phyloP scores from a whole-genome alignment of 805 yeast species.

The Babjeviella inositovora region DNA sequence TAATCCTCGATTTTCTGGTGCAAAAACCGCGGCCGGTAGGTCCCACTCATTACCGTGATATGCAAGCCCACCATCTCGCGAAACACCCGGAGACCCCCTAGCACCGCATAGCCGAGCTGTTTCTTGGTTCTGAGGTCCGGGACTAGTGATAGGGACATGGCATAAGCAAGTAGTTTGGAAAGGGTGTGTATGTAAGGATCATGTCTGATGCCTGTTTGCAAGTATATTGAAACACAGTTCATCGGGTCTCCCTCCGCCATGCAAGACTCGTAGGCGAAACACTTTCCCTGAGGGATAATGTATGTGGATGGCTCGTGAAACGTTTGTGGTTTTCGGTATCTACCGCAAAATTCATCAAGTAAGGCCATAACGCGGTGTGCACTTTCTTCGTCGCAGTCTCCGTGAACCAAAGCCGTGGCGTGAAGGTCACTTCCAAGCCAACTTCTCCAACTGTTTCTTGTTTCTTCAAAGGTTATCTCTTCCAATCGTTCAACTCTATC shows the following conservation, averaged over 20 bases:
- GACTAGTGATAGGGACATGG: conserved; percentile 24
- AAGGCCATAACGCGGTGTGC: conserved; percentile 4
- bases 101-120: conserved; percentile 46
- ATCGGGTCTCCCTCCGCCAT: conserved; percentile 30
- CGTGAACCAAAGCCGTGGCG: conserved; percentile 30
- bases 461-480: conserved; percentile 17
- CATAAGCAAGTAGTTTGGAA: conserved; percentile 26
- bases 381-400: conserved; percentile 16
- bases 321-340: no score
- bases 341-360: no score
- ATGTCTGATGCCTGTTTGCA: conserved; percentile 37
- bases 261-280: conserved; percentile 12
- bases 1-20: conserved; percentile 30
- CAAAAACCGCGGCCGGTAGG: conserved; percentile 19
- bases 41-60: conserved; percentile 37
- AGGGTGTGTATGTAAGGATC: conserved; percentile 16
- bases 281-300: conserved; percentile 15
- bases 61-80: conserved; percentile 42
- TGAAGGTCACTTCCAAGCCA: conserved; percentile 13
- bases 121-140: conserved; percentile 34
- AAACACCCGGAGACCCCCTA: conserved; percentile 37
- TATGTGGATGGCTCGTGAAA: conserved; percentile 18
- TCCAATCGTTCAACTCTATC: conserved; percentile 42
- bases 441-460: conserved; percentile 10
- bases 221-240: conserved; percentile 31